Conservation (phyloP, 768 basidiomycete species). For the Panellus pusillus region DNA sequence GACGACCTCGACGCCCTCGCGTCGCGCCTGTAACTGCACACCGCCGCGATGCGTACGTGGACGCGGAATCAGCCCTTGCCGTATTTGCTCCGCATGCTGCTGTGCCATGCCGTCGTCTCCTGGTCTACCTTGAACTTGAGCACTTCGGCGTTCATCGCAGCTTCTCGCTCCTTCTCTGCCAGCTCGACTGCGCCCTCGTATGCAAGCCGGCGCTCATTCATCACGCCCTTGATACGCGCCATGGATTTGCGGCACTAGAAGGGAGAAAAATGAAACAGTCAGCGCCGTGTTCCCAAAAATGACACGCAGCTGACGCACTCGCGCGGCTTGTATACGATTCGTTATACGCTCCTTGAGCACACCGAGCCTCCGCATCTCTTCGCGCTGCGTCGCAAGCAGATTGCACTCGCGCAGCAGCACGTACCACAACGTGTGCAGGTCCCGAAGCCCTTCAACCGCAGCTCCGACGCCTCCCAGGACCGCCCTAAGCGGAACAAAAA, state of each 20-base stretch:
- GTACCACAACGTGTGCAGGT: slow-evolving; percentile 96
- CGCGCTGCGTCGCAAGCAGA: slow-evolving; percentile 82
- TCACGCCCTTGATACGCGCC: slow-evolving; percentile 92
- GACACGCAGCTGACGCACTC: slow-evolving; percentile 35
- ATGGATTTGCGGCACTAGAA: slow-evolving; percentile 86
- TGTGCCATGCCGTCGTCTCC: slow-evolving; percentile 24
- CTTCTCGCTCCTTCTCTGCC: slow-evolving; percentile 32
- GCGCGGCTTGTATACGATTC: slow-evolving; percentile 36
- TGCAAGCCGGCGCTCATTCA: slow-evolving; percentile 87
- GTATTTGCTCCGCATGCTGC: slow-evolving; percentile 11
- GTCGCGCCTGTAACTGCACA: slow-evolving; percentile 6
- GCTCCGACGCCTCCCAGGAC: slow-evolving; percentile 82
- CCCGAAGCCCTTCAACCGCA: slow-evolving; percentile 89
- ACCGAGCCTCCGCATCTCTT: slow-evolving; percentile 70
- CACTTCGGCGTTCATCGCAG: slow-evolving; percentile 24
- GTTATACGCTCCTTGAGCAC: slow-evolving; percentile 22
- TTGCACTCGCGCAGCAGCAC: slow-evolving; percentile 87
- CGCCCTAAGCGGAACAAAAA: slow-evolving; percentile 59
- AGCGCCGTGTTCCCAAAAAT: background rate
- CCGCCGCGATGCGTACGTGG: slow-evolving; percentile 3
- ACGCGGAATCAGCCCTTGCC: background rate
- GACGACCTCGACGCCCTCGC: background rate
- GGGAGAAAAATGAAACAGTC: slow-evolving; percentile 5
- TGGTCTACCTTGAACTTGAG: slow-evolving; percentile 28
- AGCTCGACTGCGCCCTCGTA: slow-evolving; percentile 68